phyloP scores from a whole-genome alignment of 2,329 filamentous ascomycete genomes.

The Fusarium lyarnte region DNA sequence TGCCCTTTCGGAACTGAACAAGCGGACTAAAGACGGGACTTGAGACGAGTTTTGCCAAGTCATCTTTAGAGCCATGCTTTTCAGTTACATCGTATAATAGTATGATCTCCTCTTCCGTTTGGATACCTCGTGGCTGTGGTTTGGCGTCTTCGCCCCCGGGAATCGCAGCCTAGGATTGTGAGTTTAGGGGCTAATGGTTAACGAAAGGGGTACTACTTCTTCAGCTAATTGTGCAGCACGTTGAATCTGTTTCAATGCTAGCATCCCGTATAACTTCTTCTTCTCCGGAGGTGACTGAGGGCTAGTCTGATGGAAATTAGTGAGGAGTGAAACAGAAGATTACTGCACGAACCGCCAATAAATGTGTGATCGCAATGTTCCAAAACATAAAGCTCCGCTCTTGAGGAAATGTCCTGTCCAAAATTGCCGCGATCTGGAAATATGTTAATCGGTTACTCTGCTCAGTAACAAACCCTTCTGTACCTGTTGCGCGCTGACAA shows the following conservation, averaged over 20 bases:
- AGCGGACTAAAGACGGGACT: slow-evolving; percentile 55
- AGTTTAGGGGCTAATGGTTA: not conserved
- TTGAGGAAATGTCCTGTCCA: slow-evolving; percentile 61
- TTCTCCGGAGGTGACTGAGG: slow-evolving; percentile 59
- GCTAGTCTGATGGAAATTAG: slow-evolving; percentile 52
- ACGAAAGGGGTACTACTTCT: slow-evolving; percentile 49
- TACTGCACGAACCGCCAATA: slow-evolving; percentile 59
- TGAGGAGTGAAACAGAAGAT: not conserved
- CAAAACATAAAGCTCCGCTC: slow-evolving; percentile 63
- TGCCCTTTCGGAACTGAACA: slow-evolving; percentile 56
- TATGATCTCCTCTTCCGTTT: slow-evolving; percentile 61
- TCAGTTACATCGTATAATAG: slow-evolving; percentile 60
- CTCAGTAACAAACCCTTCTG: not conserved
- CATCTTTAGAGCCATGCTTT: slow-evolving; percentile 54
- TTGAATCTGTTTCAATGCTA: slow-evolving; percentile 62
- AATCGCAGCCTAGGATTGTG: slow-evolving; percentile 29
- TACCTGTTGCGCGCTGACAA: slow-evolving; percentile 67
- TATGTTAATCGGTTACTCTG: slow-evolving; percentile 1
- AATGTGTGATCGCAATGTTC: slow-evolving; percentile 63
- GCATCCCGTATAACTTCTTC: slow-evolving; percentile 60
- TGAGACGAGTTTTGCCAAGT: slow-evolving; percentile 52
- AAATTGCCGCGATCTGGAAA: slow-evolving; percentile 59
- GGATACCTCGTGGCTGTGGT: slow-evolving; percentile 47
- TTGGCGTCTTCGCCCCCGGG: slow-evolving; percentile 33
- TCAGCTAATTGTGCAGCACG: slow-evolving; percentile 58